Conservation (phyloP, 306 rosid genomes). For the Adenanthera pavonina region DNA sequence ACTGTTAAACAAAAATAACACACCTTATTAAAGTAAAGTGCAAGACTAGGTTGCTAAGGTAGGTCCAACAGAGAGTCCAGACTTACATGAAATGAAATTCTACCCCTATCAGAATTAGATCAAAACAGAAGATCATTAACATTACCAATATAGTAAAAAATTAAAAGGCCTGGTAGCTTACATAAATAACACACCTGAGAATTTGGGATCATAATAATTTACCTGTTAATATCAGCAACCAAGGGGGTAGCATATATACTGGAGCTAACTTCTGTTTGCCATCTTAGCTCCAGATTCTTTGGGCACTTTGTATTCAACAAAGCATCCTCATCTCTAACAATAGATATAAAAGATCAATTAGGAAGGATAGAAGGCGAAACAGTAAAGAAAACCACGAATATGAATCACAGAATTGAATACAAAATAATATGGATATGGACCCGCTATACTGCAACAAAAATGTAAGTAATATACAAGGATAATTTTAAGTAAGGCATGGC, state of each 20-base stretch:
- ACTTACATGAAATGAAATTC: slow-evolving; percentile 18
- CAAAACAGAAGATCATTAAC: not conserved
- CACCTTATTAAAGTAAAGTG: slow-evolving; percentile 1
- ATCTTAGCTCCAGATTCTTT: slow-evolving; percentile 92
- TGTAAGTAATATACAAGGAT: slow-evolving; percentile 4
- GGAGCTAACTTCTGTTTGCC: slow-evolving; percentile 99
- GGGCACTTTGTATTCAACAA: slow-evolving; percentile 84
- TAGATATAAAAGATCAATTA: not conserved
- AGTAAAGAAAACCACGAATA: slow-evolving; percentile 12
- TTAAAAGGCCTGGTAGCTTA: not conserved
- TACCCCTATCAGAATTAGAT: slow-evolving; percentile 21
- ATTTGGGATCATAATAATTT: not conserved
- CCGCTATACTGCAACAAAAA: not conserved
- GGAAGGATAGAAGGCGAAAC: not conserved
- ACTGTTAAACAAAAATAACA: slow-evolving; percentile 52
- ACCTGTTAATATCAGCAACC: slow-evolving; percentile 97
- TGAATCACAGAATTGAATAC: slow-evolving; percentile 13
- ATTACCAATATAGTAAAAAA: not conserved
- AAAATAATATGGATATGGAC: not conserved
- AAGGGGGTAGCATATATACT: slow-evolving; percentile 94
- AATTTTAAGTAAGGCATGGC: slow-evolving; percentile 4
- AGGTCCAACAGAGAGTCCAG: slow-evolving; percentile 8
- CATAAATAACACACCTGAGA: slow-evolving; percentile 3
- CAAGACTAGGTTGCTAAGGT: not conserved
- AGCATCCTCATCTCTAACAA: slow-evolving; percentile 87